phyloP scores from a whole-genome alignment of 1,284 basidiomycete species.

The Cerioporus squamosus region DNA sequence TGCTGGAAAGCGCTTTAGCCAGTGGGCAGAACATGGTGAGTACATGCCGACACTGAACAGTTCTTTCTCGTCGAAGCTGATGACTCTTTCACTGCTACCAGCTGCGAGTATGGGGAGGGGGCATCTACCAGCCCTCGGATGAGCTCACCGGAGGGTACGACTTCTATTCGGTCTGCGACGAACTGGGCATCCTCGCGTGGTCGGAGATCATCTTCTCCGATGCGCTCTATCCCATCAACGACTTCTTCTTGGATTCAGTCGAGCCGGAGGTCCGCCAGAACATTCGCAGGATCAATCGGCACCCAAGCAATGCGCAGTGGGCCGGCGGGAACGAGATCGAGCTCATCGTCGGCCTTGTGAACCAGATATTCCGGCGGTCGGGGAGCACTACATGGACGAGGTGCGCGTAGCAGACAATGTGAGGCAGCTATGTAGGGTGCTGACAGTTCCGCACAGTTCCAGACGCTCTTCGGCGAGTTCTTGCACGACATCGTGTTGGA shows the following conservation, averaged over 20 bases:
- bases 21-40: conserved; percentile 66
- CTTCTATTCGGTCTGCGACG: conserved; percentile 64
- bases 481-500: conserved; percentile 49
- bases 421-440: neutral
- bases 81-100: conserved; percentile 20
- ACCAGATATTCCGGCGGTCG: conserved; percentile 43
- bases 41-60: neutral
- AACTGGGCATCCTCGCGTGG: conserved; percentile 68
- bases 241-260: conserved; percentile 54
- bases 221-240: conserved; percentile 58
- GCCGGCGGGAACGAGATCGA: conserved; percentile 68
- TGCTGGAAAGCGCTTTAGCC: conserved; percentile 56
- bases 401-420: conserved; percentile 31
- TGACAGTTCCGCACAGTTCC: conserved; percentile 40
- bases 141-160: conserved; percentile 54
- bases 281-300: conserved; percentile 55
- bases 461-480: conserved; percentile 57
- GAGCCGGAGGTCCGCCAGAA: conserved; percentile 64
- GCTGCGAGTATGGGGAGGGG: conserved; percentile 65
- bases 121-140: conserved; percentile 42
- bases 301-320: conserved; percentile 65
- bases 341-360: conserved; percentile 50
- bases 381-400: conserved; percentile 52
- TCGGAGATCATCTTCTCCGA: conserved; percentile 70
- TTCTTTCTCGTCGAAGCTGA: neutral